Evolutionary conservation across 768 basidiomycete genomes (phyloP), one percentile per base, ranked within the genome.

Genomic region (Kwoniella dejecticola): DNA sequence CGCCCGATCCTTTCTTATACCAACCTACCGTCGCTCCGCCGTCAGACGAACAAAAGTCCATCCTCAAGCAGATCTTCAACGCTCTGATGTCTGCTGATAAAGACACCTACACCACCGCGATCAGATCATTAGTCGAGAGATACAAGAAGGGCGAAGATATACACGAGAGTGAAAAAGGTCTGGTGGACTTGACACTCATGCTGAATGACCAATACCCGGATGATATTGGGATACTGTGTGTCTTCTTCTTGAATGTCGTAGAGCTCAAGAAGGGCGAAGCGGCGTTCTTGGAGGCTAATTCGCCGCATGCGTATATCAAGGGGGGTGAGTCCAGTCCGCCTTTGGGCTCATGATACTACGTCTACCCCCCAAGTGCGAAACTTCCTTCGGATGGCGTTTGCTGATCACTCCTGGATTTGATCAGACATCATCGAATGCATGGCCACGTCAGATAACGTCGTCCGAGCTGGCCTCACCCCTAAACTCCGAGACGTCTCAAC

Each of bases 391-490:
- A n/a, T n/a, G n/a, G n/a, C n/a, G n/a, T n/a, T n/a, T n/a, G n/a
- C n/a, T n/a, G n/a, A n/a, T n/a, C n/a, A n/a, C n/a, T n/a, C n/a
- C n/a, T n/a, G n/a, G n/a, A 50, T 30, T 11, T 24, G 29, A 40
- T 4, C 71, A 95, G 95, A 99, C 75, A 94, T 94, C 79, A 91
- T 98, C 75, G 96, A 98, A 76, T 95, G 92, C 81, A 77, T 73
- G 73, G 70, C 70, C 8, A 77, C 71, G 0, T 63, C 76, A 61
- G 96, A 99, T 81, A 98, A 98, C 78, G 96, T 99, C 78, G 94
- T 99, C 66, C 90, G 96, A 30, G 96, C 96, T 6, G 96, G 96
- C 13, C 86, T 99, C 40, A 99, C 96, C 0, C 95, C 96, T 1
- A 99, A 99, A 80, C 84, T 91, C 30, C 88, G 96, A 54, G 96